These are phyloP conservation scores for Suillus bovinus DNA, from an alignment of 768 basidiomycete genomes.

Conservation along the genomic window DNA sequence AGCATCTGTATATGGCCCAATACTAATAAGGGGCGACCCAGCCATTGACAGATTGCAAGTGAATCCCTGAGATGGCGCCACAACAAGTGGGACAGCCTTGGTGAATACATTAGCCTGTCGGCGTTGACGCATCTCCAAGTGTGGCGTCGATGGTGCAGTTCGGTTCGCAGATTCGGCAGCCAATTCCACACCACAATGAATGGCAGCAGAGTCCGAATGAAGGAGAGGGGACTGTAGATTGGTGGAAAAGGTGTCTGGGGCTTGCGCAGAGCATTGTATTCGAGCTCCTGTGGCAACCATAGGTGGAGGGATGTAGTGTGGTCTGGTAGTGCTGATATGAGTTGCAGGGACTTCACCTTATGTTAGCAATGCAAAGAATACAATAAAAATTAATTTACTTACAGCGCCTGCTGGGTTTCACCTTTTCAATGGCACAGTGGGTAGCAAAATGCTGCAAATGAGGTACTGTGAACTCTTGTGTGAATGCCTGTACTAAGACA, in stretches of 20 bases:
- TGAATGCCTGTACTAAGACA: constrained; percentile 10
- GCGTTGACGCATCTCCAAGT: background rate
- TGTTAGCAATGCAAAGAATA: background rate
- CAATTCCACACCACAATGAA: background rate
- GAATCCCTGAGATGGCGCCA: background rate
- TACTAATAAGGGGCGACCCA: constrained; percentile 8
- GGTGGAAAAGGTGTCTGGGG: background rate
- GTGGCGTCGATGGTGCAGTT: background rate
- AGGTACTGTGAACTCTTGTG: constrained; percentile 12
- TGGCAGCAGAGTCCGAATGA: background rate
- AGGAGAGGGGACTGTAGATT: background rate
- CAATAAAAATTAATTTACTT: background rate
- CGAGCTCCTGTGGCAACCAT: background rate
- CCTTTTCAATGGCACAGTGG: constrained; percentile 9
- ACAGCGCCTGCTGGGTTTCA: background rate
- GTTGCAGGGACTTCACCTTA: background rate
- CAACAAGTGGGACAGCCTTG: background rate
- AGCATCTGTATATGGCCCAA: constrained; percentile 12
- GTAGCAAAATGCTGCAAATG: constrained; percentile 6
- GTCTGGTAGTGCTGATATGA: background rate
- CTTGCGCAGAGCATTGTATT: constrained; percentile 2
- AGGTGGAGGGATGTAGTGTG: background rate
- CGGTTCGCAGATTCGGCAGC: background rate
- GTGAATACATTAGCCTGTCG: background rate
- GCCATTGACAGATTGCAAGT: background rate